Conservation (phyloP, 805 yeast species). For the Henningerozyma blattae region DNA sequence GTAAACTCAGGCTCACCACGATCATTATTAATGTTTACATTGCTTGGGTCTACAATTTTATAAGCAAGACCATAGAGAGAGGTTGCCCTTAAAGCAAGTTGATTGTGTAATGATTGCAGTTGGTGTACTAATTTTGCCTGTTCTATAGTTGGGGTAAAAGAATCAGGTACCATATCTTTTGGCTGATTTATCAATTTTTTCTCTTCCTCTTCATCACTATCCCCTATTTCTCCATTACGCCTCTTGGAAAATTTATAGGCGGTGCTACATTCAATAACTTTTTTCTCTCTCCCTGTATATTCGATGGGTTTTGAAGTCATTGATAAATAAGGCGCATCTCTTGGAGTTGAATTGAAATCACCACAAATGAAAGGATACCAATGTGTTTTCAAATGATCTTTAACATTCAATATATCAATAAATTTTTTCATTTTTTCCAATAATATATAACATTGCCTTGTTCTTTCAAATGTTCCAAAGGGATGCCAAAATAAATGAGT, state of each 20-base stretch:
- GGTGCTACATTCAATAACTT: conserved; percentile 48
- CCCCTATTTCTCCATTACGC: conserved; percentile 41
- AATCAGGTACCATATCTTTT: conserved; percentile 44
- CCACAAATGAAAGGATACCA: conserved; percentile 62
- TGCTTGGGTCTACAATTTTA: conserved; percentile 45
- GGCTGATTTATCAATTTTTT: conserved; percentile 43
- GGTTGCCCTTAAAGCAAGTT: conserved; percentile 42
- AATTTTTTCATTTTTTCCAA: conserved; percentile 44
- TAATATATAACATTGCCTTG: conserved; percentile 65
- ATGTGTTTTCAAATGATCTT: conserved; percentile 9
- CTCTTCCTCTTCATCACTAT: conserved; percentile 35
- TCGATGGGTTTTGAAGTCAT: conserved; percentile 51
- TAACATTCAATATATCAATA: conserved; percentile 23
- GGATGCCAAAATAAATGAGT: conserved; percentile 96
- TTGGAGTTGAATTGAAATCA: conserved; percentile 80
- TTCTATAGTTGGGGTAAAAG: conserved; percentile 33
- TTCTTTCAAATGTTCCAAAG: conserved; percentile 77
- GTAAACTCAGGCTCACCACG: conserved; percentile 72
- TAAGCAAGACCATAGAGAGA: conserved; percentile 68
- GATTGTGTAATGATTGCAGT: conserved; percentile 45
- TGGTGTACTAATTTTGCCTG: conserved; percentile 31
- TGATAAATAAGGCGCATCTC: conserved; percentile 69
- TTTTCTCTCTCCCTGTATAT: conserved; percentile 37
- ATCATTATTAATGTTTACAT: conserved; percentile 49
- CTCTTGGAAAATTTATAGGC: conserved; percentile 40